phyloP scores from a whole-genome alignment of 2,329 filamentous ascomycete genomes.

The Myotisia sp. region DNA sequence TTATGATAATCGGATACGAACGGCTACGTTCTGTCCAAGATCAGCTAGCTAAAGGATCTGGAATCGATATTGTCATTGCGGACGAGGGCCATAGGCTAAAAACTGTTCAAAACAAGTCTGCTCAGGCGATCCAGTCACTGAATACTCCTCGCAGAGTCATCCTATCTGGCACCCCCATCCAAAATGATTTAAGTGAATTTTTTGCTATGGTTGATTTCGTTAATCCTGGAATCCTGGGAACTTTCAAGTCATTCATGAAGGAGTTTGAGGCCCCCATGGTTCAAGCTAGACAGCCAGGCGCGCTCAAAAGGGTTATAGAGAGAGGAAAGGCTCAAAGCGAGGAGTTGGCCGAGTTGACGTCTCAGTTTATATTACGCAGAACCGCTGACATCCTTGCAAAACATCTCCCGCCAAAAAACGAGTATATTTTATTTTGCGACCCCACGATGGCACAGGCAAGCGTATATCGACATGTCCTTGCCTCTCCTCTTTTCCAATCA shows the following conservation, averaged over 20 bases:
- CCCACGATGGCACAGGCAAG: slow-evolving; percentile 47
- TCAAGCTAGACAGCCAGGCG: slow-evolving; percentile 49
- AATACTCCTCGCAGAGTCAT: slow-evolving; percentile 49
- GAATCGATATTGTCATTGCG: slow-evolving; percentile 56
- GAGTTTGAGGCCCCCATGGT: slow-evolving; percentile 53
- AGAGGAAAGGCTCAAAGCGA: slow-evolving; percentile 48
- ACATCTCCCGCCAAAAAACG: slow-evolving; percentile 52
- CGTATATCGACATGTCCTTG: slow-evolving; percentile 50
- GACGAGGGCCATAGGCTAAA: slow-evolving; percentile 56
- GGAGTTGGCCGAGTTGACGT: slow-evolving; percentile 47
- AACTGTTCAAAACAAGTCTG: slow-evolving; percentile 54
- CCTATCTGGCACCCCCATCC: slow-evolving; percentile 52
- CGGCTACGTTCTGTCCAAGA: slow-evolving; percentile 52
- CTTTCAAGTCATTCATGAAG: slow-evolving; percentile 47
- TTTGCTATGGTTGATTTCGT: slow-evolving; percentile 55
- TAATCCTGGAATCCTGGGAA: slow-evolving; percentile 51
- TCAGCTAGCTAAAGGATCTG: slow-evolving; percentile 46
- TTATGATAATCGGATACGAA: slow-evolving; percentile 63
- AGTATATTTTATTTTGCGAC: slow-evolving; percentile 52
- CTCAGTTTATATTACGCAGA: slow-evolving; percentile 50
- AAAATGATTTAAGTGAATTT: slow-evolving; percentile 55
- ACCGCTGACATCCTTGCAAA: slow-evolving; percentile 53
- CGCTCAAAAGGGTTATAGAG: slow-evolving; percentile 46
- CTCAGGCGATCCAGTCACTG: slow-evolving; percentile 49
- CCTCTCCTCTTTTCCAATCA: slow-evolving; percentile 48